Evolutionary conservation across 2,329 filamentous ascomycete species (phyloP), one percentile per base, ranked within the genome.

Genomic region (Xylaria sp.): DNA sequence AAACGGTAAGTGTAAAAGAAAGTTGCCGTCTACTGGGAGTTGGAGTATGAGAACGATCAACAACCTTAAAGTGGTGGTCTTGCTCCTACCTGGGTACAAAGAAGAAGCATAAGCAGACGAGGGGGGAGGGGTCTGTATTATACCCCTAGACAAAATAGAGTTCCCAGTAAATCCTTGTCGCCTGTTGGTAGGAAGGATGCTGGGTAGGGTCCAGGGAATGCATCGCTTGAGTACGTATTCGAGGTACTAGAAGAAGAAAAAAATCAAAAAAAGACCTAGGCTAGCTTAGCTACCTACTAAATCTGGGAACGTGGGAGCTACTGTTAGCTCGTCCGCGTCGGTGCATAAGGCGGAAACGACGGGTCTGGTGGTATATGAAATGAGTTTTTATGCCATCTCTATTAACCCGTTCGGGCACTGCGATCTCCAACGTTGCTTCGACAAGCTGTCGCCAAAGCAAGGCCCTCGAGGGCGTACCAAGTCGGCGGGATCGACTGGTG

Each of bases 81-180:
- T 56, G 56, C 30, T 32, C 30, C 51, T 34, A 58, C 53, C 48
- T 21, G 45, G 42, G 59, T 14, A 55, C 51, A 17, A 61, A 64
- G 61, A 32, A 27, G 53, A 39, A 19, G 51, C 9, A 50, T 21
- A 64, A 4, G 47, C 3, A 59, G 53, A 24, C 53, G 36, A 47
- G 54, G 14, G 39, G 27, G 39, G 64, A 69, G 45, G 64, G 65
- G 61, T 54, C n/a, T 21, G 36, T 68, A 69, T 69, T 69, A 69
- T 69, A 67, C 50, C 42, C 62, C 51, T 54, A 62, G 17, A 19
- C 2, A n/a, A 21, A 48, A n/a, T 12, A 50, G 47, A 32, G 32
- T 54, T 60, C 53, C 12, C 54, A 62, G 56, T 34, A 39, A 59
- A 61, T 32, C 65, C 54, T 67, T 63, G 63, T 36, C 48, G 24